Percentiles rank a stretch among this genome's conserved stretches.
Evolutionary conservation across 1,139 yeast species (phyloP).

Genomic region (Debaryomyces sp.): DNA sequence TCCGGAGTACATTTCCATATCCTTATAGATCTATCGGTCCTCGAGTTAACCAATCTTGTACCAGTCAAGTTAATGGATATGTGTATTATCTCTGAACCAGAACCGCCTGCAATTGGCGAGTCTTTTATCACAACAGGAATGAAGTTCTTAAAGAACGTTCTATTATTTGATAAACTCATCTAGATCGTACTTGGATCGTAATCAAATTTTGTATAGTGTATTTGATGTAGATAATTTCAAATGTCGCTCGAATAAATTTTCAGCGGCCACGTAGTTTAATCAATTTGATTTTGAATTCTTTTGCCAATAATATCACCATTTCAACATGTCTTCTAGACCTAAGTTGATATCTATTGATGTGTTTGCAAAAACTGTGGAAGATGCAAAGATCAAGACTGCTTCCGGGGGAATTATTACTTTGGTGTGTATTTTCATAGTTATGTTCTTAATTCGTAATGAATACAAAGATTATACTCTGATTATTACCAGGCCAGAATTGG

Average conservation of each 20-base stretch:
- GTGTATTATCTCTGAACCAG: constrained; percentile 34
- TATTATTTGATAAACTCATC: constrained; percentile 15
- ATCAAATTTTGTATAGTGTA: not conserved
- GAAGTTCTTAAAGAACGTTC: constrained; percentile 27
- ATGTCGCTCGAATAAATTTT: constrained; percentile 8
- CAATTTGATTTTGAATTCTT: not conserved
- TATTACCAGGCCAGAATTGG: constrained; percentile 76
- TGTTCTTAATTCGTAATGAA: constrained; percentile 70
- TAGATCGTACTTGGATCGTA: not conserved
- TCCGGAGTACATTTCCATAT: constrained; percentile 43
- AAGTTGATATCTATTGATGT: constrained; percentile 76
- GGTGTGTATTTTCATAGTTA: constrained; percentile 62
- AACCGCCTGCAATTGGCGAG: constrained; percentile 30
- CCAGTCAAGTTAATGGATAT: constrained; percentile 45
- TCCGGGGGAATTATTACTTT: constrained; percentile 90
- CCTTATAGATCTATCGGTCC: constrained; percentile 49
- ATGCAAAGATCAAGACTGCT: constrained; percentile 83
- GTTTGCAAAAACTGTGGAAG: constrained; percentile 92
- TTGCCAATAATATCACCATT: not conserved
- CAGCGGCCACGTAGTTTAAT: constrained; percentile 3
- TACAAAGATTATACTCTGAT: constrained; percentile 72
- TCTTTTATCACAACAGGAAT: constrained; percentile 26
- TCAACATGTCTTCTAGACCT: constrained; percentile 39
- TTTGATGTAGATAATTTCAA: constrained; percentile 3
- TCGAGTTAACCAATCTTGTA: constrained; percentile 44